Evolutionary conservation across 2,329 filamentous ascomycete genomes (phyloP).

Genomic region (Sclerotinia sclerotiorum): DNA sequence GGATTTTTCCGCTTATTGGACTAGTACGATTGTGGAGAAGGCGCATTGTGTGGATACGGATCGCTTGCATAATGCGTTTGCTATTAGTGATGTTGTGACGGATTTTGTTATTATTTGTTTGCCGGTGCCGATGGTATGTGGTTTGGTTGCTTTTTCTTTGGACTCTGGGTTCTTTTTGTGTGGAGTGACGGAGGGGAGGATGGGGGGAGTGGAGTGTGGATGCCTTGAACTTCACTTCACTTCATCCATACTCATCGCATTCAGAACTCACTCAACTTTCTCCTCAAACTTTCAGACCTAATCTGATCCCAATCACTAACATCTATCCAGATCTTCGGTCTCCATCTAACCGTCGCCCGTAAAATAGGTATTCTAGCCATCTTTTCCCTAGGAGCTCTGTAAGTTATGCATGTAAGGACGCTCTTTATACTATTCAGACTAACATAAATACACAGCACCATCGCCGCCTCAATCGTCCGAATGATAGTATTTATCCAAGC

Average conservation of each 20-base stretch:
- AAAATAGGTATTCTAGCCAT: slow-evolving; percentile 21
- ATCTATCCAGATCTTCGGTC: neutral
- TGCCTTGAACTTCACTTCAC: neutral
- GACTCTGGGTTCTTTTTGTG: neutral
- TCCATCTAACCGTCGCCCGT: slow-evolving; percentile 2
- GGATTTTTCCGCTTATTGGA: slow-evolving; percentile 11
- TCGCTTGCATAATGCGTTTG: slow-evolving; percentile 21
- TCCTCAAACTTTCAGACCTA: too few relatives aligned
- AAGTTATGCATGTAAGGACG: neutral
- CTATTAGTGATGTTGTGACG: slow-evolving; percentile 13
- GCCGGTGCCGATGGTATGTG: slow-evolving; percentile 17
- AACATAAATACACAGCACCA: neutral
- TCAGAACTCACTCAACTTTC: neutral
- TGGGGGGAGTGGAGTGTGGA: neutral
- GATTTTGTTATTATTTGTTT: slow-evolving; percentile 16
- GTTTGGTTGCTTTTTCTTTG: neutral
- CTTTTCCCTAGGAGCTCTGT: slow-evolving; percentile 20
- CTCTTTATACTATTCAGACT: neutral
- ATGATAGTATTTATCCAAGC: slow-evolving; percentile 22
- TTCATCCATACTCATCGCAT: neutral
- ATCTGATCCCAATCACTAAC: neutral
- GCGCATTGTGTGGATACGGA: slow-evolving; percentile 17
- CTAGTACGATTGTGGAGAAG: slow-evolving; percentile 15
- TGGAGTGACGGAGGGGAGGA: neutral
- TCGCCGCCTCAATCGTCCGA: slow-evolving; percentile 16